Evolutionary conservation across 108 stramenopile genomes (phyloP).

Genomic region (Cylindrotheca fusiformis): DNA sequence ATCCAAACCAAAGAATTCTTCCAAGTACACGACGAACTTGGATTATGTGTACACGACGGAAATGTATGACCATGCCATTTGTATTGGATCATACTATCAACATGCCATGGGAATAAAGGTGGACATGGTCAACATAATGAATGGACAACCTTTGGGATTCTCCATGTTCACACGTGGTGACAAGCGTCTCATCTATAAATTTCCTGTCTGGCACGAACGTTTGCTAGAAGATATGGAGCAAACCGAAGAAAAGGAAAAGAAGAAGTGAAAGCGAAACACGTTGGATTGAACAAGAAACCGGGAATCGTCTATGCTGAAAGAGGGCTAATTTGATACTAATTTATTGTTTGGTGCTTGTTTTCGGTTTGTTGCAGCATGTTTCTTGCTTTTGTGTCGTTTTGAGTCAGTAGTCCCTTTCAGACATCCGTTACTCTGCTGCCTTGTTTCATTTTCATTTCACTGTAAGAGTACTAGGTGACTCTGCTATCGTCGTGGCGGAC

Average conservation of each 20-base stretch:
- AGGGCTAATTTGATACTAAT: too few relatives aligned
- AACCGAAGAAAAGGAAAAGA: neutral
- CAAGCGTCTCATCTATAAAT: conserved; percentile 3
- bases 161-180: neutral
- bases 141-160: conserved; percentile 13
- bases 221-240: conserved; percentile 8
- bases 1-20: conserved; percentile 19
- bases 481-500: too few relatives aligned
- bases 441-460: too few relatives aligned
- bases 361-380: too few relatives aligned
- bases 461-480: too few relatives aligned
- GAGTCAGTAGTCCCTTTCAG: too few relatives aligned
- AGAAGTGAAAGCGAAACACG: too few relatives aligned
- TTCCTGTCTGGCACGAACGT: conserved; percentile 17
- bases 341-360: too few relatives aligned
- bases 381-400: too few relatives aligned
- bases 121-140: conserved; percentile 12
- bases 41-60: conserved; percentile 26
- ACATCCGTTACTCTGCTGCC: too few relatives aligned
- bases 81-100: conserved; percentile 8
- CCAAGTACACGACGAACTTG: conserved; percentile 5
- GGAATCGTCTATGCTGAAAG: too few relatives aligned
- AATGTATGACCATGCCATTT: conserved; percentile 18
- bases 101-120: conserved; percentile 6
- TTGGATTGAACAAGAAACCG: too few relatives aligned